These are phyloP conservation scores for Venturia pyrina DNA, from an alignment of 2,329 filamentous ascomycete species.

Conservation along the genomic window DNA sequence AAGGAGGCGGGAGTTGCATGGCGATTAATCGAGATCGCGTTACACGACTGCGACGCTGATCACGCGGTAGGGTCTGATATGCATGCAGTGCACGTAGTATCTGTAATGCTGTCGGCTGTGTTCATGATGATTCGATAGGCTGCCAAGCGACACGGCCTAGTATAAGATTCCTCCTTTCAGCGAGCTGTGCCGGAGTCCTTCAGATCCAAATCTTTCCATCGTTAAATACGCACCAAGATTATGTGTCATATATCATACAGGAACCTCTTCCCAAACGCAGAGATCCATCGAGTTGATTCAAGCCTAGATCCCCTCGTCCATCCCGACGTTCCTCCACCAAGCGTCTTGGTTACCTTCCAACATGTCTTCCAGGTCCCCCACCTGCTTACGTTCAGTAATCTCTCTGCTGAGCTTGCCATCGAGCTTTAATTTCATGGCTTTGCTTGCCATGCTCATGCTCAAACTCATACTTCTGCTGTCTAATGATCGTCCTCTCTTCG, in stretches of 20 bases:
- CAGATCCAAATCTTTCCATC: not conserved
- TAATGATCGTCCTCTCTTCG: not conserved
- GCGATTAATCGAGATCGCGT: not conserved
- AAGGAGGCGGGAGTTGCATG: not conserved
- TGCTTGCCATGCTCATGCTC: constrained; percentile 28
- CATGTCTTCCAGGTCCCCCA: constrained; percentile 75
- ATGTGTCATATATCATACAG: not conserved
- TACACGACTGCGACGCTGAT: not conserved
- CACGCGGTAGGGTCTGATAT: not conserved
- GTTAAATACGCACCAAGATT: not conserved
- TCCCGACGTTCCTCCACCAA: constrained; percentile 41
- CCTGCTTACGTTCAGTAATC: constrained; percentile 78
- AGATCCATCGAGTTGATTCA: not conserved
- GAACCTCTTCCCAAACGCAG: not conserved
- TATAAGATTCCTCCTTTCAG: not conserved
- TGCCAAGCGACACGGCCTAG: not conserved
- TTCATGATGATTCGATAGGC: not conserved
- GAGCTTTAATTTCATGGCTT: constrained; percentile 58
- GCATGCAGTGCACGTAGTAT: not conserved
- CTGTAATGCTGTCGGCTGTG: not conserved
- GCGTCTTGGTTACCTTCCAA: constrained; percentile 34
- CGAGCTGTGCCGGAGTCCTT: not conserved
- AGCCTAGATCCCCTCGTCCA: constrained; percentile 37
- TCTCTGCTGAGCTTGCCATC: constrained; percentile 46
- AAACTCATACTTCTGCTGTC: constrained; percentile 14